These are phyloP conservation scores for Rhizomucor miehei DNA, from an alignment of 371 early-diverging fungal species.

Conservation along the genomic window DNA sequence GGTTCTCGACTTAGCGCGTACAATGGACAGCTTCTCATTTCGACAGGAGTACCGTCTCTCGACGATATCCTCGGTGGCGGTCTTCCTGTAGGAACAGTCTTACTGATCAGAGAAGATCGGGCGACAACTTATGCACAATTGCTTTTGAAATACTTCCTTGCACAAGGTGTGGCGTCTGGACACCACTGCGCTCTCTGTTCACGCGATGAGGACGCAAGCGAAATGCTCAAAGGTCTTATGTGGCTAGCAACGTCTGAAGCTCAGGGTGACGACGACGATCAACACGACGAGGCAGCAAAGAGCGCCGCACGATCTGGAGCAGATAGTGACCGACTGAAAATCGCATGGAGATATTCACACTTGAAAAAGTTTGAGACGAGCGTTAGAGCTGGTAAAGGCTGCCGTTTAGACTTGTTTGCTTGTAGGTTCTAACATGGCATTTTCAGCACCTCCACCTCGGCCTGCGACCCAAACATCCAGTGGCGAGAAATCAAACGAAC, in stretches of 20 bases:
- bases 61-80: slow-evolving; percentile 90
- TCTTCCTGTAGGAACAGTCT: slow-evolving; percentile 78
- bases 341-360: slow-evolving; percentile 93
- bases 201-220: slow-evolving; percentile 61
- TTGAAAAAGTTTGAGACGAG: slow-evolving; percentile 64
- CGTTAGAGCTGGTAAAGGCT: slow-evolving; percentile 31
- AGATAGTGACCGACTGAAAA: slow-evolving; percentile 72
- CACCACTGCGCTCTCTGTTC: slow-evolving; percentile 73
- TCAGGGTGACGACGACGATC: slow-evolving; percentile 51
- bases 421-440: not conserved
- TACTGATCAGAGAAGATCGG: slow-evolving; percentile 81
- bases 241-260: slow-evolving; percentile 50
- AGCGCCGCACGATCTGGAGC: slow-evolving; percentile 24
- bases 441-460: slow-evolving; percentile 17
- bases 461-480: slow-evolving; percentile 9
- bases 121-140: slow-evolving; percentile 83
- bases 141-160: slow-evolving; percentile 76
- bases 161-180: slow-evolving; percentile 80
- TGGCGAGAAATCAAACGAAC: slow-evolving; percentile 16
- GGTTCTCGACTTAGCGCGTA: slow-evolving; percentile 78
- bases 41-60: slow-evolving; percentile 85
- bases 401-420: not conserved
- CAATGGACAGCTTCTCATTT: slow-evolving; percentile 76
- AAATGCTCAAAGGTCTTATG: slow-evolving; percentile 58
- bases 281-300: slow-evolving; percentile 25